A percentile compares a stretch with the other conserved stretches of the same genome.
These are phyloP conservation scores for Rhinocladiella mackenziei DNA, from an alignment of 2,329 filamentous ascomycete species.

Conservation along the genomic window DNA sequence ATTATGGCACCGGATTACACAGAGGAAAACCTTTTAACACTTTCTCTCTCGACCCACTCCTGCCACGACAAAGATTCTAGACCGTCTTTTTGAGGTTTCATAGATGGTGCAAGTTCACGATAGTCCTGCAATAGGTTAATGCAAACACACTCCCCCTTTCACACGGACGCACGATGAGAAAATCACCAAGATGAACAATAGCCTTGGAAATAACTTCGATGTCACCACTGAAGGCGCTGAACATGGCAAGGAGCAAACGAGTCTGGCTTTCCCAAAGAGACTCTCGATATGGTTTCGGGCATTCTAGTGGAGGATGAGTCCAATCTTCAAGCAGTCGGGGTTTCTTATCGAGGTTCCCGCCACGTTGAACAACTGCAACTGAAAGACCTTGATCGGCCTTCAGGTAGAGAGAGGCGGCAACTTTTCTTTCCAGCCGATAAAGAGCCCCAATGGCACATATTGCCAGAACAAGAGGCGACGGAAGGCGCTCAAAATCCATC, in stretches of 20 bases:
- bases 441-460: conserved; percentile 39
- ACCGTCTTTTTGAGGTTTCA: conserved; percentile 9
- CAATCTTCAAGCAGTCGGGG: conserved; percentile 20
- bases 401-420: conserved; percentile 27
- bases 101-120: conserved; percentile 13
- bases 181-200: conserved; percentile 24
- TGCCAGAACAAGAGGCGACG: conserved; percentile 34
- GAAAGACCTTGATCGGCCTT: conserved; percentile 18
- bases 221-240: conserved; percentile 33
- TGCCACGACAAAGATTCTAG: conserved; percentile 28
- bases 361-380: conserved; percentile 1
- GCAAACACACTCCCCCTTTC: too few species aligned
- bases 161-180: conserved; percentile 12
- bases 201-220: conserved; percentile 26
- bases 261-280: conserved; percentile 35
- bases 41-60: conserved; percentile 33
- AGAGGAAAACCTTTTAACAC: conserved; percentile 27
- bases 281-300: conserved; percentile 7
- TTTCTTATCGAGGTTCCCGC: conserved; percentile 9
- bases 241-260: conserved; percentile 31
- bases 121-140: conserved; percentile 11
- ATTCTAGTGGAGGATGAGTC: conserved; percentile 5
- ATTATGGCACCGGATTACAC: not conserved
- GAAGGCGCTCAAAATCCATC: conserved; percentile 29
- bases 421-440: conserved; percentile 34